These are phyloP conservation scores for Rhododendron simsii DNA, from an alignment of 148 eudicot species.

Conservation along the genomic window DNA sequence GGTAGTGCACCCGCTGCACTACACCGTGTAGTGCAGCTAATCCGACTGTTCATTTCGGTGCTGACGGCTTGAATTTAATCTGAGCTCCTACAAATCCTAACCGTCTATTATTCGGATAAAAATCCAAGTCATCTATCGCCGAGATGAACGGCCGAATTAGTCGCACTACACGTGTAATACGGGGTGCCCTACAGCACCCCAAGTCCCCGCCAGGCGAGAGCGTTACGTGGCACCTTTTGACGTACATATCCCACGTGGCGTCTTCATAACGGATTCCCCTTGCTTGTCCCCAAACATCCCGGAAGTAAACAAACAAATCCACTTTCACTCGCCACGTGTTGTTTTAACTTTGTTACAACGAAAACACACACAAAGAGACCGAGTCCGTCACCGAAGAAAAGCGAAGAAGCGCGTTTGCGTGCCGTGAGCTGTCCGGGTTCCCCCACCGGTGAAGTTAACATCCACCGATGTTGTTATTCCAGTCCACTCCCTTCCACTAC, in stretches of 20 bases:
- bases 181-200: no score
- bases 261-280: not conserved
- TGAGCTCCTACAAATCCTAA: no score
- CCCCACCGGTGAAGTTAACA: constrained; percentile 6
- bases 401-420: constrained; percentile 5
- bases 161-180: no score
- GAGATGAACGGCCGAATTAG: no score
- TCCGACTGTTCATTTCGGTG: no score
- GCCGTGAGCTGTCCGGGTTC: constrained; percentile 3
- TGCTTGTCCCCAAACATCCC: constrained; percentile 13
- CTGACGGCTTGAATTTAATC: no score
- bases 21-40: no score
- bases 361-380: not conserved
- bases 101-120: no score
- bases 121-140: no score
- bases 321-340: not conserved
- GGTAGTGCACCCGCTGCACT: no score
- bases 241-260: not conserved
- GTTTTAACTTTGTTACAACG: no score
- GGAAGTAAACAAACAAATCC: not conserved
- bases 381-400: not conserved
- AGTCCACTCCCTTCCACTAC: not conserved
- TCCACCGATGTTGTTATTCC: no score
- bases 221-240: not conserved
- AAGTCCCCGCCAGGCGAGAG: not conserved